Percentiles rank a stretch among this genome's conserved stretches.
These are phyloP conservation scores for Pseudognaphalium luteoalbum DNA, from an alignment of 129 eudicot species.

Conservation along the genomic window DNA sequence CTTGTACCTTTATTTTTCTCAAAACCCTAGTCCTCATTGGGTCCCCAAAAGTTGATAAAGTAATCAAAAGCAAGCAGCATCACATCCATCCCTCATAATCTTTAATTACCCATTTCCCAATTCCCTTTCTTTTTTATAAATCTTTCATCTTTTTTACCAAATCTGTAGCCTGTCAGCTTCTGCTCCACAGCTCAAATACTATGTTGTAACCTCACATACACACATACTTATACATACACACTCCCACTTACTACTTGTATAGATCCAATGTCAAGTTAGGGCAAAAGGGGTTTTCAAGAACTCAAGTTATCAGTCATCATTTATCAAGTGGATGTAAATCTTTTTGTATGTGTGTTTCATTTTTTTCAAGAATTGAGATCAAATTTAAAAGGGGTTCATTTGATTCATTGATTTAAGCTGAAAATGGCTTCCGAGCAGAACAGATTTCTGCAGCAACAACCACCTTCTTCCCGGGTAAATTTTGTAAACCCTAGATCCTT, in stretches of 20 bases:
- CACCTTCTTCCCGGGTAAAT: constrained; percentile 52
- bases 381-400: not conserved
- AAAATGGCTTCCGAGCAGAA: constrained; percentile 65
- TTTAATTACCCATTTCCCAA: not conserved
- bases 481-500: constrained; percentile 23
- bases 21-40: not conserved
- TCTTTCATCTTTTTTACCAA: constrained; percentile 27
- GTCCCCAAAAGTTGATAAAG: not conserved
- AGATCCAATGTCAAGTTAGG: constrained; percentile 23
- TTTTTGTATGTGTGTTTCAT: not conserved
- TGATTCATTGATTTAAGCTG: not conserved
- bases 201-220: not conserved
- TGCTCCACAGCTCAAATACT: constrained; percentile 23
- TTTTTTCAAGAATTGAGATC: constrained; percentile 5
- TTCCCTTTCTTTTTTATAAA: constrained; percentile 15
- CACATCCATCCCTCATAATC: not conserved
- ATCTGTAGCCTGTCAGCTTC: constrained; percentile 40
- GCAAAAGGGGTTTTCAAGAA: not conserved
- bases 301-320: constrained; percentile 1
- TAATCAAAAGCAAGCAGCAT: not conserved
- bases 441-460: constrained; percentile 50
- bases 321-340: not conserved
- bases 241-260: not conserved
- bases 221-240: not conserved
- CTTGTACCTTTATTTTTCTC: not conserved